phyloP scores from a whole-genome alignment of 1,284 basidiomycete genomes.

The Veloporphyrellus conicus region DNA sequence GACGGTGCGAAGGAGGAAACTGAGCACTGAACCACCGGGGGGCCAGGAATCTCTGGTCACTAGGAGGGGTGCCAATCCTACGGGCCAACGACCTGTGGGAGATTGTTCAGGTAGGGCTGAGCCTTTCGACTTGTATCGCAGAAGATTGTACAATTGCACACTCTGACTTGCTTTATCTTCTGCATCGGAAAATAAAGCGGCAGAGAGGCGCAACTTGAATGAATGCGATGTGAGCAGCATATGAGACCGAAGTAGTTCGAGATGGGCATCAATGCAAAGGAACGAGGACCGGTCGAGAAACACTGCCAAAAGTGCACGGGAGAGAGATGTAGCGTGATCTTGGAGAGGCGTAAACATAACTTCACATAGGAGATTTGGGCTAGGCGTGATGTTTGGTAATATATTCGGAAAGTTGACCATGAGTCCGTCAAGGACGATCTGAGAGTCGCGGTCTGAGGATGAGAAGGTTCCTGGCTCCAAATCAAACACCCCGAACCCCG shows the following conservation, averaged over 20 bases:
- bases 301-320: constrained; percentile 54
- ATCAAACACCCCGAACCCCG: constrained; percentile 57
- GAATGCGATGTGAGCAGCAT: constrained; percentile 60
- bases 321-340: constrained; percentile 54
- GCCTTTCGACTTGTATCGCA: constrained; percentile 33
- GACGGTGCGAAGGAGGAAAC: constrained; percentile 74
- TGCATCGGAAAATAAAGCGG: constrained; percentile 67
- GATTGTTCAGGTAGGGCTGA: constrained; percentile 5
- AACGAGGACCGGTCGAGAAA: constrained; percentile 53
- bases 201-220: constrained; percentile 60
- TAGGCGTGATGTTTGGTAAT: constrained; percentile 62
- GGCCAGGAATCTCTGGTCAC: constrained; percentile 76
- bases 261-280: constrained; percentile 59
- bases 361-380: constrained; percentile 52
- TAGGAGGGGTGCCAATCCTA: constrained; percentile 70
- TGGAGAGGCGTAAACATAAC: constrained; percentile 57
- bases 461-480: constrained; percentile 53
- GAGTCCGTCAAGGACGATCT: constrained; percentile 42
- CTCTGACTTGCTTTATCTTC: constrained; percentile 44
- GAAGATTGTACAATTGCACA: constrained; percentile 33
- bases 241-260: constrained; percentile 64
- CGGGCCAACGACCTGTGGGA: constrained; percentile 47
- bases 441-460: constrained; percentile 28
- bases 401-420: constrained; percentile 51
- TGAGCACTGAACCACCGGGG: constrained; percentile 77